These are phyloP conservation scores for Fusarium sp. DNA, from an alignment of 2,329 filamentous ascomycete genomes.

Conservation along the genomic window DNA sequence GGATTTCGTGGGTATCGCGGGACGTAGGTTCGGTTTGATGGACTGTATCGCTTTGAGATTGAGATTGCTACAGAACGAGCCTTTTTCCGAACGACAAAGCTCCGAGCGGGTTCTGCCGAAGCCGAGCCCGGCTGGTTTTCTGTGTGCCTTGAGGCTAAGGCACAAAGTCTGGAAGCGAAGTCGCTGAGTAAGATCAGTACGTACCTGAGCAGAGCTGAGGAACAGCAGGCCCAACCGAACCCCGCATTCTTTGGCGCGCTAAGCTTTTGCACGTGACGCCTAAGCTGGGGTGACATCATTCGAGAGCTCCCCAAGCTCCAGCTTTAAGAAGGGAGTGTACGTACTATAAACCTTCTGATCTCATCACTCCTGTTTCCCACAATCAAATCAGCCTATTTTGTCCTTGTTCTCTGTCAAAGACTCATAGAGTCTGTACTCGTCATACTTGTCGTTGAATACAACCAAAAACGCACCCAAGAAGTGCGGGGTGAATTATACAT, in stretches of 20 bases:
- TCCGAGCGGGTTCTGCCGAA: slow-evolving; percentile 54
- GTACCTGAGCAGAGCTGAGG: slow-evolving; percentile 24
- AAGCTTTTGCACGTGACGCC: slow-evolving; percentile 44
- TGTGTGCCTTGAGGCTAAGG: slow-evolving; percentile 49
- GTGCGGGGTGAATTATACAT: slow-evolving; percentile 47
- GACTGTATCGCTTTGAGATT: slow-evolving; percentile 47
- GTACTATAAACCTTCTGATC: slow-evolving; percentile 37
- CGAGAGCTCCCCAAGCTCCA: slow-evolving; percentile 44
- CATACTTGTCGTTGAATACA: slow-evolving; percentile 19
- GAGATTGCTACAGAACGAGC: slow-evolving; percentile 55
- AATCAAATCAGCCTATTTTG: slow-evolving; percentile 44
- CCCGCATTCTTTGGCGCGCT: slow-evolving; percentile 46
- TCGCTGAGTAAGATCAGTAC: slow-evolving; percentile 30
- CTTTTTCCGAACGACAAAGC: slow-evolving; percentile 54
- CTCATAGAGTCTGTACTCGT: slow-evolving; percentile 22
- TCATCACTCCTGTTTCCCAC: slow-evolving; percentile 19
- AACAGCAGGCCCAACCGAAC: slow-evolving; percentile 42
- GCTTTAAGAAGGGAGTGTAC: slow-evolving; percentile 49
- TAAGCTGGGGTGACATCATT: slow-evolving; percentile 46
- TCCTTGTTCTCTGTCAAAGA: slow-evolving; percentile 8
- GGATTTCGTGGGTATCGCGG: slow-evolving; percentile 54
- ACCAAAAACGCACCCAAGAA: slow-evolving; percentile 33
- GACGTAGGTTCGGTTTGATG: slow-evolving; percentile 54
- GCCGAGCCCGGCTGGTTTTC: slow-evolving; percentile 44
- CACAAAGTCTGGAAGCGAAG: background rate